These are phyloP conservation scores for Daldinia concentrica DNA, from an alignment of 495 filamentous ascomycete genomes.

Conservation along the genomic window DNA sequence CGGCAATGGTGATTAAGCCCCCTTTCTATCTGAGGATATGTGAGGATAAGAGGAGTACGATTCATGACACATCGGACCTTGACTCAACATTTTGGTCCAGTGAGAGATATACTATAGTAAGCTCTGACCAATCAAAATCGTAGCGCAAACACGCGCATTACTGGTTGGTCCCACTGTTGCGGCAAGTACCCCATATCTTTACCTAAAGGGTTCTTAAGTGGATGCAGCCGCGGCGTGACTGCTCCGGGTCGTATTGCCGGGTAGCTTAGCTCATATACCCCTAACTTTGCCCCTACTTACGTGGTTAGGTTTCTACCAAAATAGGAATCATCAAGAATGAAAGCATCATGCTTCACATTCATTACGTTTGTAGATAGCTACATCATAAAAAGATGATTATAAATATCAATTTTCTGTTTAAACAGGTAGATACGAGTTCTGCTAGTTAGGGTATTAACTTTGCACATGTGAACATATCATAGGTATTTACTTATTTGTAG, in stretches of 20 bases:
- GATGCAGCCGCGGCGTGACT: slow-evolving; percentile 18
- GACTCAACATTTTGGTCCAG: slow-evolving; percentile 21
- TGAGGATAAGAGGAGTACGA: slow-evolving; percentile 8
- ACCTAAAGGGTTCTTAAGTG: slow-evolving; percentile 15
- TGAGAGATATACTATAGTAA: slow-evolving; percentile 15
- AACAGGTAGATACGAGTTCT: too few species aligned
- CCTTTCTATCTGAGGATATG: neutral
- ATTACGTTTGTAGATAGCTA: too few species aligned
- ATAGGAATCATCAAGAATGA: neutral
- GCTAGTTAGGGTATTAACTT: slow-evolving; percentile 9
- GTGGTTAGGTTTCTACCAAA: neutral
- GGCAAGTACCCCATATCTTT: neutral
- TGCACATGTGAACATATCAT: slow-evolving; percentile 12
- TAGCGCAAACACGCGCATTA: slow-evolving; percentile 45
- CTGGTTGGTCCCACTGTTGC: slow-evolving; percentile 21
- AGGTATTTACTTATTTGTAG: slow-evolving; percentile 12
- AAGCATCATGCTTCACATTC: too few species aligned
- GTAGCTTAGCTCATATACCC: slow-evolving; percentile 10
- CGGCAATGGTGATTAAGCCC: neutral
- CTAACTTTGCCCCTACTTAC: neutral
- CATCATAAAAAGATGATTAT: too few species aligned
- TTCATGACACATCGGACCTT: slow-evolving; percentile 45
- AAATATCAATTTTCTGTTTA: too few species aligned
- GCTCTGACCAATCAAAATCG: slow-evolving; percentile 44
- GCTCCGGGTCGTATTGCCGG: slow-evolving; percentile 2